Conservation (phyloP, 768 basidiomycete genomes). For the Pulveroboletus sp. region DNA sequence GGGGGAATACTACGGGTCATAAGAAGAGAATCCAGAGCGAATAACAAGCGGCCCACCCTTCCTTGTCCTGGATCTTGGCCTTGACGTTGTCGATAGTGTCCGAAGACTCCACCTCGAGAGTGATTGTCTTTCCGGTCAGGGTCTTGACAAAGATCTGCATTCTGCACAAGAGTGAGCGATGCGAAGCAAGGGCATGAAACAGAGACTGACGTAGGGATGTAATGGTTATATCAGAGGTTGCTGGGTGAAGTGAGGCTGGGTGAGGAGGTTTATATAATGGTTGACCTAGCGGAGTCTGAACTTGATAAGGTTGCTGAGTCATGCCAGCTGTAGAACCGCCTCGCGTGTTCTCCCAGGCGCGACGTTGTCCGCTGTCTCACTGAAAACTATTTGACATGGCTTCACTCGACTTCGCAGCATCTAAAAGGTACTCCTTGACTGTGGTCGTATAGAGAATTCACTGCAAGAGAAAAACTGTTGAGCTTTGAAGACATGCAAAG, state of each 20-base stretch:
- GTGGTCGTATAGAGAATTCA: too few species aligned
- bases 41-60: slow-evolving; percentile 23
- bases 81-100: slow-evolving; percentile 27
- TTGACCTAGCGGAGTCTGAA: slow-evolving; percentile 13
- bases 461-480: too few species aligned
- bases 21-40: background rate
- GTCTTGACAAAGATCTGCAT: slow-evolving; percentile 74
- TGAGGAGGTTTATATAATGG: slow-evolving; percentile 13
- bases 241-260: background rate
- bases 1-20: slow-evolving; percentile 56
- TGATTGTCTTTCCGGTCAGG: slow-evolving; percentile 22
- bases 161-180: background rate
- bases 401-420: too few species aligned
- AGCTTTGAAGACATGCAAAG: too few species aligned
- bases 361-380: too few species aligned
- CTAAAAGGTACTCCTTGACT: too few species aligned
- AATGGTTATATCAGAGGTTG: slow-evolving; percentile 3
- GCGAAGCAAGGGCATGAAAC: background rate
- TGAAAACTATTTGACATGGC: too few species aligned
- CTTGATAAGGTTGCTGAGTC: slow-evolving; percentile 1
- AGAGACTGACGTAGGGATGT: slow-evolving; percentile 5
- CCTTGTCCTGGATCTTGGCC: slow-evolving; percentile 67
- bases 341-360: slow-evolving; percentile 4
- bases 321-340: slow-evolving; percentile 2
- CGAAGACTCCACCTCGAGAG: slow-evolving; percentile 26